Conservation (phyloP, 2,329 filamentous ascomycete species). For the Nemania abortiva region DNA sequence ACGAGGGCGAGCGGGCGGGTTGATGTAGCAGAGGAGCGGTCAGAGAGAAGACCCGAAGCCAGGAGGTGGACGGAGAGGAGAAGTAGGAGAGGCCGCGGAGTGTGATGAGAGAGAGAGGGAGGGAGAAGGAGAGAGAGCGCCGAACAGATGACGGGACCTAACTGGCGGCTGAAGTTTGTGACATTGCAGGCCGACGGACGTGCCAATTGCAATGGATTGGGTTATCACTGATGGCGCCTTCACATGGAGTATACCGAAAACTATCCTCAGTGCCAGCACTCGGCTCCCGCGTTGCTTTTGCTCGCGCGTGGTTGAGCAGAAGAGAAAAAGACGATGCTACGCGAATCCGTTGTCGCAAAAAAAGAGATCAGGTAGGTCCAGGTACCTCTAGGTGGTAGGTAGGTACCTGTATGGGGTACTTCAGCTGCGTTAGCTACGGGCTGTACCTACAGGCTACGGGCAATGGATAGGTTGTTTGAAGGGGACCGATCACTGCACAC, state of each 20-base stretch:
- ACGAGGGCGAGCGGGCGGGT: slow-evolving; percentile 1
- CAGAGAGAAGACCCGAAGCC: slow-evolving; percentile 7
- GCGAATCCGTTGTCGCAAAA: slow-evolving; percentile 48
- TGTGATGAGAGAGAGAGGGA: slow-evolving; percentile 10
- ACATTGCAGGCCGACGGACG: slow-evolving; percentile 47
- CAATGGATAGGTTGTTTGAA: neutral
- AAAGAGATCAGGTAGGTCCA: slow-evolving; percentile 36
- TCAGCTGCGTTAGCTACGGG: neutral
- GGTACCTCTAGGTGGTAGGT: slow-evolving; percentile 8
- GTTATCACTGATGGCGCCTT: slow-evolving; percentile 32
- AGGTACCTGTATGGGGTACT: slow-evolving; percentile 3
- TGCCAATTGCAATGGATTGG: slow-evolving; percentile 46
- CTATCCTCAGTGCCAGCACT: slow-evolving; percentile 17
- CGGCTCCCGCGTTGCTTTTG: slow-evolving; percentile 25
- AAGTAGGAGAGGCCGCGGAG: slow-evolving; percentile 19
- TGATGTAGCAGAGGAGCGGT: slow-evolving; percentile 12
- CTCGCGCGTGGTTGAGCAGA: slow-evolving; percentile 39
- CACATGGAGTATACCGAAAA: slow-evolving; percentile 21
- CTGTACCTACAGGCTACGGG: neutral
- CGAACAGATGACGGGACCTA: slow-evolving; percentile 44
- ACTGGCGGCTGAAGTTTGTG: slow-evolving; percentile 45
- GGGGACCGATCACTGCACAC: neutral
- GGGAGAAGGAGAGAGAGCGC: slow-evolving; percentile 29
- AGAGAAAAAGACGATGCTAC: slow-evolving; percentile 43
- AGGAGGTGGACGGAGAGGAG: slow-evolving; percentile 15